phyloP scores from a whole-genome alignment of 2,329 filamentous ascomycete species.

The Fusarium brevicatenulatum region DNA sequence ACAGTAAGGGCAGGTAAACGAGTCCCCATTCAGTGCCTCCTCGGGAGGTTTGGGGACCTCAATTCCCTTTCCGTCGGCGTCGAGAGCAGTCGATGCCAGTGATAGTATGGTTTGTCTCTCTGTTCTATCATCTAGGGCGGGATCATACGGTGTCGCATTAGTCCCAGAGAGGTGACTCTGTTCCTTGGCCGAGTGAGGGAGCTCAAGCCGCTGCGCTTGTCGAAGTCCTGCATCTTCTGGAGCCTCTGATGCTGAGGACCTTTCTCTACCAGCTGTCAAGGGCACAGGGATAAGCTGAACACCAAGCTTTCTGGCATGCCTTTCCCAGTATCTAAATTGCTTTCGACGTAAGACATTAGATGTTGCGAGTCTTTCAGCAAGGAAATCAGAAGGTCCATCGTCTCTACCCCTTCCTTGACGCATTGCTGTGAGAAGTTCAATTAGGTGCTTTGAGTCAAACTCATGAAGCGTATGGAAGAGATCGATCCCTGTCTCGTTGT shows the following conservation, averaged over 20 bases:
- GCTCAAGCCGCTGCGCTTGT: rapidly evolving
- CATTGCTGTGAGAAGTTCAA: rapidly evolving
- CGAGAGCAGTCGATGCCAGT: not conserved
- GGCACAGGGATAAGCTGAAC: not conserved
- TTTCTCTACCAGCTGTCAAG: not conserved
- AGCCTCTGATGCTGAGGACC: rapidly evolving
- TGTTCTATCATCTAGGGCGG: not conserved
- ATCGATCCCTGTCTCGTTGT: not conserved
- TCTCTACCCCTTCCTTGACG: rapidly evolving
- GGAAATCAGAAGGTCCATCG: rapidly evolving
- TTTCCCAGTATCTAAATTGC: not conserved
- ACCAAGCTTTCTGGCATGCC: not conserved
- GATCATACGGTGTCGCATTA: not conserved
- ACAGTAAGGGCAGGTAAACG: not conserved
- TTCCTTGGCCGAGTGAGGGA: rapidly evolving
- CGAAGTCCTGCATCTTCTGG: rapidly evolving
- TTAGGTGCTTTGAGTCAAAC: not conserved
- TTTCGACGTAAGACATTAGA: rapidly evolving
- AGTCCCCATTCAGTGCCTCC: not conserved
- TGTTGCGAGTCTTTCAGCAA: not conserved
- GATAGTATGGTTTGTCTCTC: not conserved
- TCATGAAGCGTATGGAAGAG: not conserved
- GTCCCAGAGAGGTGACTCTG: not conserved
- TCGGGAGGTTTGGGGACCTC: not conserved
- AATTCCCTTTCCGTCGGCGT: not conserved